Evolutionary conservation across 176 grass and related monocot genomes (phyloP).

Genomic region (Aechmea fasciata): DNA sequence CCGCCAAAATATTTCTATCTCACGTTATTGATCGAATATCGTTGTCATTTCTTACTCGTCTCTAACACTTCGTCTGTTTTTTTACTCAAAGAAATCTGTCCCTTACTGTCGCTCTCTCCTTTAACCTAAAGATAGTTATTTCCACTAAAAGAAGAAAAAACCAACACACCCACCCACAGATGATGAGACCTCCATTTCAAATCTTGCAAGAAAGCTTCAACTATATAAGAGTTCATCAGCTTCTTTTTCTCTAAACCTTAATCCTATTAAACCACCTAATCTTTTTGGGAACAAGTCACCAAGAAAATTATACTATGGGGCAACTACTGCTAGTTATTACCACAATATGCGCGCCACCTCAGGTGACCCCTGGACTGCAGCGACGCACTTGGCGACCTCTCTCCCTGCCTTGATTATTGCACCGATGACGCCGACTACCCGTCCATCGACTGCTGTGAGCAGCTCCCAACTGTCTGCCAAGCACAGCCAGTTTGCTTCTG

Average conservation of each 20-base stretch:
- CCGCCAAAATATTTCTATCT: background rate
- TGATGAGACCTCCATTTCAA: background rate
- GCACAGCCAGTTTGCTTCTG: slow-evolving; percentile 14
- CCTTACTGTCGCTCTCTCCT: background rate
- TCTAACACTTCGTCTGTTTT: background rate
- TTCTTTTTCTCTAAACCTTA: background rate
- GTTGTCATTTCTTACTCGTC: background rate
- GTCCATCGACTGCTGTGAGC: slow-evolving; percentile 11
- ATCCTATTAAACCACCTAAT: background rate
- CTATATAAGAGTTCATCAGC: background rate
- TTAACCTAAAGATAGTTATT: background rate
- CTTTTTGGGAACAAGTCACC: background rate
- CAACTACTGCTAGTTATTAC: slow-evolving; percentile 9
- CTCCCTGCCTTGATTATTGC: slow-evolving; percentile 26
- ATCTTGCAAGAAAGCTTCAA: background rate
- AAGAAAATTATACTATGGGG: slow-evolving; percentile 4
- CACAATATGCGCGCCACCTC: slow-evolving; percentile 19
- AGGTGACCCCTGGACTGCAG: slow-evolving; percentile 15
- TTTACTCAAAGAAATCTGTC: background rate
- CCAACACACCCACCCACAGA: background rate
- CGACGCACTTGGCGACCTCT: slow-evolving; percentile 5
- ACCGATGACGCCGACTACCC: slow-evolving; percentile 16
- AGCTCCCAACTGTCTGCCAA: slow-evolving; percentile 9
- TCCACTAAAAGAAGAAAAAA: background rate
- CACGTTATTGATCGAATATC: background rate